A percentile compares a stretch with the other conserved stretches of the same genome.
Evolutionary conservation across 441 rosid genomes (phyloP).

Genomic region (Syzygium syzygioides): DNA sequence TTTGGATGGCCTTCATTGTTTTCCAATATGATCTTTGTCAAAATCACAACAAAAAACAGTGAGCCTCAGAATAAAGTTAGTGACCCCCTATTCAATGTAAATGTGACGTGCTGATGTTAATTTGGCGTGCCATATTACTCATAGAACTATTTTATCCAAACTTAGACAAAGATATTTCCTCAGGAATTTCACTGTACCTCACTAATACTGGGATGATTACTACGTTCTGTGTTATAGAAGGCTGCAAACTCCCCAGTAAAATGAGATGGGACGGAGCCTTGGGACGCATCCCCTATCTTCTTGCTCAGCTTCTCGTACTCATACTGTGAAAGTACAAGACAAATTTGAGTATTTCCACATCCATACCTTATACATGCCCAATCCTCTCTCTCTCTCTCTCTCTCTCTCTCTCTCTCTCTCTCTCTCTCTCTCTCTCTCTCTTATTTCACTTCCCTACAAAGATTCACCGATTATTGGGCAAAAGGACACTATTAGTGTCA

Average conservation of each 20-base stretch:
- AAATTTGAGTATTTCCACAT: not conserved
- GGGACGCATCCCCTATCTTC: constrained; percentile 30
- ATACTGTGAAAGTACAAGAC: constrained; percentile 15
- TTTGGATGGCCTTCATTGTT: constrained; percentile 6
- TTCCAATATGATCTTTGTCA: not conserved
- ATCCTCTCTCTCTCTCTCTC: too few relatives aligned
- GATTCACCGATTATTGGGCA: too few relatives aligned
- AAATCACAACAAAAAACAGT: not conserved
- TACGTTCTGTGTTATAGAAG: constrained; percentile 29
- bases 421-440: too few relatives aligned
- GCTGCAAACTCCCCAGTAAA: constrained; percentile 27
- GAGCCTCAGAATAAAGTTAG: not conserved
- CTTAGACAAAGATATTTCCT: not conserved
- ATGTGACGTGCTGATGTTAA: not conserved
- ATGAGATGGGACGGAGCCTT: constrained; percentile 6
- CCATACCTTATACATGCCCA: constrained; percentile 31
- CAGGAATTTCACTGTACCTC: constrained; percentile 32
- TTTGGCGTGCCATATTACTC: not conserved
- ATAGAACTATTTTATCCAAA: not conserved
- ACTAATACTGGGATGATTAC: constrained; percentile 49
- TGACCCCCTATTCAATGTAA: not conserved
- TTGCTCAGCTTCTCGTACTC: constrained; percentile 39
- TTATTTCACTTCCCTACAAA: too few relatives aligned
- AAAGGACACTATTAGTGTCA: too few relatives aligned
- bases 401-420: too few relatives aligned